Evolutionary conservation across 1,139 yeast genomes (phyloP).

Genomic region (Pichia sorboxylosa): DNA sequence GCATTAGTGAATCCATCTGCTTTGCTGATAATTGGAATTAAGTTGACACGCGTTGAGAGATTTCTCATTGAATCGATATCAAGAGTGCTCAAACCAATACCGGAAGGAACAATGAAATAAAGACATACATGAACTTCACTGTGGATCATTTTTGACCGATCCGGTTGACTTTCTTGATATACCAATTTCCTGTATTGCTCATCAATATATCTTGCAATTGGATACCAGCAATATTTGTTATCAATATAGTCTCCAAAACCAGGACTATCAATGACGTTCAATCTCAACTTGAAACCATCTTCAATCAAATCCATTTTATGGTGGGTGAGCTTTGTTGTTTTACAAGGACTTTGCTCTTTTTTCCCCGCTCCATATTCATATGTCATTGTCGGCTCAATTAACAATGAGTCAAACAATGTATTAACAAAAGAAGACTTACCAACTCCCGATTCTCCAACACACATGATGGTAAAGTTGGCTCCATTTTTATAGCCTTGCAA

Average conservation of each 20-base stretch:
- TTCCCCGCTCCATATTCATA: conserved; percentile 67
- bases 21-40: conserved; percentile 90
- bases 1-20: conserved; percentile 79
- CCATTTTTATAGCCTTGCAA: conserved; percentile 51
- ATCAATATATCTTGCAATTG: conserved; percentile 84
- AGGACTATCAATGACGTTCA: conserved; percentile 90
- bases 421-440: conserved; percentile 90
- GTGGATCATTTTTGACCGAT: conserved; percentile 69
- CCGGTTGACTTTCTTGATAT: conserved; percentile 93
- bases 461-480: conserved; percentile 87
- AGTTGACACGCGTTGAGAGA: conserved; percentile 83
- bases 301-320: conserved; percentile 69
- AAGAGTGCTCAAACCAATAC: conserved; percentile 65
- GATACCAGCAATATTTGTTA: conserved; percentile 96
- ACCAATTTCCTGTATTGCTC: conserved; percentile 92
- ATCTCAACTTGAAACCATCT: conserved; percentile 74
- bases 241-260: conserved; percentile 97
- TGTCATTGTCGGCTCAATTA: conserved; percentile 56
- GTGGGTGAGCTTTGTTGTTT: conserved; percentile 66
- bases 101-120: conserved; percentile 85
- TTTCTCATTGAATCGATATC: conserved; percentile 78
- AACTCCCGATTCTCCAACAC: conserved; percentile 88
- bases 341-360: conserved; percentile 62
- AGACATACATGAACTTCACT: conserved; percentile 92
- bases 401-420: conserved; percentile 76